Conservation (phyloP, 129 eudicot genomes). For the Tanacetum coccineum region DNA sequence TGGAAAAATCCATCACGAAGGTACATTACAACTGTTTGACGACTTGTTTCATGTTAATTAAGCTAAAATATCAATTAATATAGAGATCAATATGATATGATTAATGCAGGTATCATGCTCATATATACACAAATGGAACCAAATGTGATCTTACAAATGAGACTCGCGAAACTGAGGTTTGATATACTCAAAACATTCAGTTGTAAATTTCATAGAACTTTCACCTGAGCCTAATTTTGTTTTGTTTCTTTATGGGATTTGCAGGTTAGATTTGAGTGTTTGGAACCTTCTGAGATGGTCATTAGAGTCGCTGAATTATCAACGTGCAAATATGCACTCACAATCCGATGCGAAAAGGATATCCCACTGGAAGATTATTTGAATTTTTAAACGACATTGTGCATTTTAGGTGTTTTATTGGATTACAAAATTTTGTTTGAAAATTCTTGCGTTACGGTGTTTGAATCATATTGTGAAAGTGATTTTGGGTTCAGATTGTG, state of each 20-base stretch:
- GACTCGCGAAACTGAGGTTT: conserved; percentile 94
- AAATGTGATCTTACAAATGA: conserved; percentile 77
- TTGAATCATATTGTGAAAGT: too few species aligned
- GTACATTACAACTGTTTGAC: conserved; percentile 26
- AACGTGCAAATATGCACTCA: conserved; percentile 94
- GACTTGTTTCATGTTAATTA: neutral
- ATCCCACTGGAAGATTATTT: too few species aligned
- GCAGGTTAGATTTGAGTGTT: conserved; percentile 94
- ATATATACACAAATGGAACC: conserved; percentile 82
- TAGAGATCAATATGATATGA: neutral
- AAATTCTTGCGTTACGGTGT: too few species aligned
- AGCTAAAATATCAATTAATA: neutral
- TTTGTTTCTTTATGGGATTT: conserved; percentile 16
- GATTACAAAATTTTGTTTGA: too few species aligned
- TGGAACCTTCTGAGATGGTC: conserved; percentile 86
- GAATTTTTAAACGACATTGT: too few species aligned
- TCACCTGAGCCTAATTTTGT: neutral
- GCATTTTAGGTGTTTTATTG: too few species aligned
- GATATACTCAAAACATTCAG: neutral
- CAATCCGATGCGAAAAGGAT: conserved; percentile 47
- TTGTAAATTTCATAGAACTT: neutral
- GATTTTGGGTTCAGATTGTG: too few species aligned
- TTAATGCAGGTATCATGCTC: conserved; percentile 84
- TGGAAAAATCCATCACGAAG: conserved; percentile 92
- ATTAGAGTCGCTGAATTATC: conserved; percentile 82